Evolutionary conservation across 179 eudicot genomes (phyloP), one percentile per base, ranked within the genome.

Genomic region (Kewa caespitosa): DNA sequence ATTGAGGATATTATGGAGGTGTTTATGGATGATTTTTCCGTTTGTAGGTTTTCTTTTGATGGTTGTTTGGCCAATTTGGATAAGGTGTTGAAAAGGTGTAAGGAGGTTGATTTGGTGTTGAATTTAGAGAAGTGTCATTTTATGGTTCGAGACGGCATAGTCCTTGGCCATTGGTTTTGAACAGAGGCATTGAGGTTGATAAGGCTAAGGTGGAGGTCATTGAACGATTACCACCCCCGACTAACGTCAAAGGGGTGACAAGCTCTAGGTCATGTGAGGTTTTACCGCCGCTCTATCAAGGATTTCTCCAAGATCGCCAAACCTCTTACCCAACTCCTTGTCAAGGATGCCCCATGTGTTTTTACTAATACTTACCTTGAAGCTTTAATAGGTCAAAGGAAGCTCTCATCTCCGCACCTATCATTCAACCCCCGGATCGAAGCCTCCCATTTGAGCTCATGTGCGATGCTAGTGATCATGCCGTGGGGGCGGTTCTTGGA

Each of bases 381-480:
- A 3, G 0, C 28, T 1, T 52, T 52, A 0, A 23, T 28, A 52
- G 59, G 27, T 52, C n/a, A 3, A 52, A 52, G 5, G 11, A 52
- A 1, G 59, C 59, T 22, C 59, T 52, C 5, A 18, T 62, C n/a
- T 33, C 67, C n/a, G n/a, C 67, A 1, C 39, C 39, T 3, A 62
- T 33, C 4, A 33, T 62, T 2, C 38, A 62, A 25, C 23, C 67
- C 37, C n/a, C 39, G 23, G 22, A 62, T 33, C 34, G 67, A 39
- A 62, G 8, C 67, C 37, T 32, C 22, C 67, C 67, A 1, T 62
- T 62, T 52, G 59, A 52, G 28, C 28, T 52, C 15, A 52, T 22
- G 59, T 52, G 59, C 59, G 60, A 54, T 23, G 67, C 67, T 4
- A 63, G 39, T 63, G 67, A 63, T 34, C 25, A 33, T 63, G 67